These are phyloP conservation scores for Hymenoscyphus fructigenus DNA, from an alignment of 2,329 filamentous ascomycete species.

Conservation along the genomic window DNA sequence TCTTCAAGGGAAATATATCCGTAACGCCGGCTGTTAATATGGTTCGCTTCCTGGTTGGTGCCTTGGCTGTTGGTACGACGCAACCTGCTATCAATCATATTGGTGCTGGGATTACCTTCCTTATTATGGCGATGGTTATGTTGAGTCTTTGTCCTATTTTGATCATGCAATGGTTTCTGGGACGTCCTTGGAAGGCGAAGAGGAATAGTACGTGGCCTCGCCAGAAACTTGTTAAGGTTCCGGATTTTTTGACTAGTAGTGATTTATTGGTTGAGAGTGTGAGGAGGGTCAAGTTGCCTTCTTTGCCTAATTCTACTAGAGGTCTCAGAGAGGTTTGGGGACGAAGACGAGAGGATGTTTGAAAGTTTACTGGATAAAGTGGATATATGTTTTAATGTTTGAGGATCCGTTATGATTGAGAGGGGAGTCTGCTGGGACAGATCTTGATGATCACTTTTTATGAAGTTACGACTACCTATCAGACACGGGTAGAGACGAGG, in stretches of 20 bases:
- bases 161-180: conserved; percentile 14
- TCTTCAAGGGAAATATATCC: conserved; percentile 19
- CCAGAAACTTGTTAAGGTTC: conserved; percentile 8
- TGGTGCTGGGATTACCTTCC: conserved; percentile 17
- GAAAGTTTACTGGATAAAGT: not conserved
- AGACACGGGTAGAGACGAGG: not conserved
- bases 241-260: not conserved
- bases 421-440: conserved; percentile 3
- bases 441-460: not conserved
- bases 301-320: not conserved
- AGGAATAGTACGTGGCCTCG: conserved; percentile 14
- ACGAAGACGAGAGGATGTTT: not conserved
- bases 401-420: not conserved
- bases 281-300: not conserved
- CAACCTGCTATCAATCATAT: conserved; percentile 22
- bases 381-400: not conserved
- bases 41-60: conserved; percentile 33
- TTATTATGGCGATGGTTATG: conserved; percentile 12
- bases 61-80: conserved; percentile 26
- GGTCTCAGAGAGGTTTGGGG: not conserved
- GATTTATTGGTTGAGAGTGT: not conserved
- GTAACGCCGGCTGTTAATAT: conserved; percentile 37
- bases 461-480: not conserved
- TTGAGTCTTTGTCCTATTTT: conserved; percentile 13
- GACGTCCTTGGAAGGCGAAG: conserved; percentile 14